A percentile compares a stretch with the other conserved stretches of the same genome.
phyloP scores from a whole-genome alignment of 2,329 filamentous ascomycete species.

The Ascochyta lentis region DNA sequence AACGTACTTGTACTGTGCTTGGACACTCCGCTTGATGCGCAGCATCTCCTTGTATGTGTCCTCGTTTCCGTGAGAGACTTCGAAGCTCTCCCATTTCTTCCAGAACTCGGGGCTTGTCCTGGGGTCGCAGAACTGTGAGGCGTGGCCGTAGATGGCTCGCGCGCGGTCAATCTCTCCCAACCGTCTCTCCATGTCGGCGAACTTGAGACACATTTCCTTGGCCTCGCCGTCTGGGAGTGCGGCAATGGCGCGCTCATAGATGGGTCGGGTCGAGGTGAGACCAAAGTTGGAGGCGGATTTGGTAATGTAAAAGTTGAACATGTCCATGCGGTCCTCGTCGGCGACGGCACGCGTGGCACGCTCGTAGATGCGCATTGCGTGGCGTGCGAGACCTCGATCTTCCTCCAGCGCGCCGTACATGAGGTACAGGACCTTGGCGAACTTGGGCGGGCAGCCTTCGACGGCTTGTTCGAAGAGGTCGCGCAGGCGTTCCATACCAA shows the following conservation, averaged over 20 bases:
- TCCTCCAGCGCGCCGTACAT: conserved; percentile 99
- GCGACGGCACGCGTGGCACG: conserved; percentile 92
- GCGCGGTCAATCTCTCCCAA: conserved; percentile 94
- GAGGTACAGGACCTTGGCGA: conserved; percentile 92
- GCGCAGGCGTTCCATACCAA: conserved; percentile 89
- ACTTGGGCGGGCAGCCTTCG: conserved; percentile 92
- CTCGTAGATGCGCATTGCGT: conserved; percentile 99
- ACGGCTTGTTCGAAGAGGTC: conserved; percentile 98
- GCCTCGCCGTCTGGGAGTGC: conserved; percentile 93
- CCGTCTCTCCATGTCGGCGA: conserved; percentile 93
- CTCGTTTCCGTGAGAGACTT: conserved; percentile 97
- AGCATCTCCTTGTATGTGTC: conserved; percentile 99
- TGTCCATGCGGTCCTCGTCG: conserved; percentile 92
- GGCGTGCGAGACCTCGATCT: conserved; percentile 88
- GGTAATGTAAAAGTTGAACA: conserved; percentile 99
- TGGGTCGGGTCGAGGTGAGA: conserved; percentile 88
- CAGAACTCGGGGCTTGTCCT: conserved; percentile 89
- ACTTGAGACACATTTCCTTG: conserved; percentile 98
- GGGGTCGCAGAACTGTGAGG: conserved; percentile 96
- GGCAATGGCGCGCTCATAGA: conserved; percentile 94
- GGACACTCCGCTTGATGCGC: conserved; percentile 94
- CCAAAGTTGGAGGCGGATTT: conserved; percentile 99
- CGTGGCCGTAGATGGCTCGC: conserved; percentile 93
- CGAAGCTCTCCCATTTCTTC: conserved; percentile 96
- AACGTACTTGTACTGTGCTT: conserved; percentile 89